Evolutionary conservation across 345 rosid genomes (phyloP).

Genomic region (Corchorus olitorius): DNA sequence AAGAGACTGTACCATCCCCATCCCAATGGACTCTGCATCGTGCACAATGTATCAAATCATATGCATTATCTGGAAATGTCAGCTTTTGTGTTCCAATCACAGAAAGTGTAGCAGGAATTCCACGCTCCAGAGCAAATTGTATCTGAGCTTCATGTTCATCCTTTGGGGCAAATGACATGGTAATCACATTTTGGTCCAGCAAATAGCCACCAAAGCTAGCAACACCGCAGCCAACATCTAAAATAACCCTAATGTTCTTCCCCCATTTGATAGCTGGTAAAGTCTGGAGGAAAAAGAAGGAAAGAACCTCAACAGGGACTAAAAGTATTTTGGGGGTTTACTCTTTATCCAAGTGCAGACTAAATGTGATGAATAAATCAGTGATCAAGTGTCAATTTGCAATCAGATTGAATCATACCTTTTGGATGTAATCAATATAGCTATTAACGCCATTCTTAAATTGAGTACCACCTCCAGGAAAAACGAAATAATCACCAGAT

Average conservation of each 20-base stretch:
- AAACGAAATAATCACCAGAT: conserved; percentile 62
- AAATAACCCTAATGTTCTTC: conserved; percentile 58
- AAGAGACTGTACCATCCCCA: conserved; percentile 76
- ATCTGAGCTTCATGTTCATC: conserved; percentile 99
- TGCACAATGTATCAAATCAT: conserved; percentile 91
- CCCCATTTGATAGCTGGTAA: conserved; percentile 76
- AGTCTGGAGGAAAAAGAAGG: conserved; percentile 43
- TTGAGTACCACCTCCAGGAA: conserved; percentile 97
- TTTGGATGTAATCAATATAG: conserved; percentile 63
- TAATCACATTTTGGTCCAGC: conserved; percentile 71
- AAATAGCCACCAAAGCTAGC: conserved; percentile 93
- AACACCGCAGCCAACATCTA: conserved; percentile 95
- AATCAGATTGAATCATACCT: conserved; percentile 39
- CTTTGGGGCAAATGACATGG: conserved; percentile 96
- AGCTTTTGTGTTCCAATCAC: conserved; percentile 85
- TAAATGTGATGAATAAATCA: neutral
- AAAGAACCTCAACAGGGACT: neutral
- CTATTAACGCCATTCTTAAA: conserved; percentile 77
- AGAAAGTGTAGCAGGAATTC: conserved; percentile 88
- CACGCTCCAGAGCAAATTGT: conserved; percentile 91
- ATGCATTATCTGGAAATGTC: conserved; percentile 66
- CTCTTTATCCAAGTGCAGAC: neutral
- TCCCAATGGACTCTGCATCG: conserved; percentile 98
- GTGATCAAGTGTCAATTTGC: neutral
- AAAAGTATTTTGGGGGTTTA: neutral